phyloP scores from a whole-genome alignment of 306 rosid species.

The Canavalia ensiformis region DNA sequence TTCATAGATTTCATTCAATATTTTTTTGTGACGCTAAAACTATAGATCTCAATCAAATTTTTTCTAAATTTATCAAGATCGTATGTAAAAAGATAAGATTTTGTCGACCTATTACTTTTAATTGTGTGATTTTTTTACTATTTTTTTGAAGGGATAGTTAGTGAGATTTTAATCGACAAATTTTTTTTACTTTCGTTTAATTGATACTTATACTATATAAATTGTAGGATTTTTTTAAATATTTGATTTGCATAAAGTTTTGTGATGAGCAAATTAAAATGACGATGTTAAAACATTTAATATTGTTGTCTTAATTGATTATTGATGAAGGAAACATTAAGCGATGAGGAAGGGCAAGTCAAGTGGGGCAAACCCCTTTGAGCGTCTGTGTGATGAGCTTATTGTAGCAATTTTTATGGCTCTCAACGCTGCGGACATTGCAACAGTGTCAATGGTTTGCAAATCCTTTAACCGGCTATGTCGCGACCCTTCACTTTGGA shows the following conservation, averaged over 20 bases:
- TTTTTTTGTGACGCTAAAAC: too few species aligned
- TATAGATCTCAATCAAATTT: too few species aligned
- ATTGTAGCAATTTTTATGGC: conserved; percentile 39
- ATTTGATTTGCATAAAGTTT: not conserved
- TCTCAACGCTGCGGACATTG: conserved; percentile 45
- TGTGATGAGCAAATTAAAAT: not conserved
- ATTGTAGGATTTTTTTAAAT: not conserved
- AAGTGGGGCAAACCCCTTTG: not conserved
- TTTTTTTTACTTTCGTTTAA: too few species aligned
- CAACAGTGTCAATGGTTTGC: conserved; percentile 30
- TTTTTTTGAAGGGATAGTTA: too few species aligned
- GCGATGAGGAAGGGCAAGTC: not conserved
- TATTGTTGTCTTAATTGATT: not conserved
- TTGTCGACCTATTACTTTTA: too few species aligned
- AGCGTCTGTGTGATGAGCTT: not conserved
- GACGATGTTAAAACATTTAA: not conserved
- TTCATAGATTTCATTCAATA: too few species aligned
- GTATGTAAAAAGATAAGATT: too few species aligned
- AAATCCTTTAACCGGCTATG: conserved; percentile 7
- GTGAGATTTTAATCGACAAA: too few species aligned
- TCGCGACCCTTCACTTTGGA: conserved; percentile 44
- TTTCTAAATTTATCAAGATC: too few species aligned
- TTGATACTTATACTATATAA: too few species aligned
- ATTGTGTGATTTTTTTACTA: too few species aligned
- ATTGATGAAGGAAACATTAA: conserved; percentile 6